These are phyloP conservation scores for Hyaloscypha hepaticicola DNA, from an alignment of 495 filamentous ascomycete genomes.

Conservation along the genomic window DNA sequence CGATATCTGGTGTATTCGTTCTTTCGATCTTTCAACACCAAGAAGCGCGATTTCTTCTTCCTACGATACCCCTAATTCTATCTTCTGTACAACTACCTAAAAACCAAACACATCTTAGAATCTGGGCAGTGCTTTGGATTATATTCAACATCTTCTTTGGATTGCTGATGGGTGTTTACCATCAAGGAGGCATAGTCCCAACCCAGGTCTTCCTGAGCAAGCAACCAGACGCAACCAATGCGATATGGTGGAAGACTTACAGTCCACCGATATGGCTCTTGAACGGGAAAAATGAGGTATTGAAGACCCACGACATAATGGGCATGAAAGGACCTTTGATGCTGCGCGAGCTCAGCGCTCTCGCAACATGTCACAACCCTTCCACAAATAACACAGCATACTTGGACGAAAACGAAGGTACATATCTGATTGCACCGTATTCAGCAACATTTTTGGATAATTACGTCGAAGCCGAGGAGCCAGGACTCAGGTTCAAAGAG, in stretches of 20 bases:
- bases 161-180: conserved; percentile 85
- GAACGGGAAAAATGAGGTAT: conserved; percentile 65
- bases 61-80: conserved; percentile 82
- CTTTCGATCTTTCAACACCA: conserved; percentile 89
- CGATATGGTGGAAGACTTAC: conserved; percentile 98
- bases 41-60: conserved; percentile 91
- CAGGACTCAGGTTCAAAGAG: conserved; percentile 55
- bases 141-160: conserved; percentile 79
- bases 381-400: conserved; percentile 44
- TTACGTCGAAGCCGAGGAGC: conserved; percentile 45
- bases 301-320: conserved; percentile 81
- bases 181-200: conserved; percentile 90
- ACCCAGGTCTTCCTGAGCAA: conserved; percentile 66
- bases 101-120: conserved; percentile 44
- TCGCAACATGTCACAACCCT: conserved; percentile 53
- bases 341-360: conserved; percentile 53
- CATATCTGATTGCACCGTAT: conserved; percentile 67
- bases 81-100: conserved; percentile 74
- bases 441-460: conserved; percentile 72
- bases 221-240: conserved; percentile 60
- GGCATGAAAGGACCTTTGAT: conserved; percentile 64
- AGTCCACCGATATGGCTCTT: conserved; percentile 90
- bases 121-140: conserved; percentile 73
- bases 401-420: conserved; percentile 47
- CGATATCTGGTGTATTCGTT: conserved; percentile 73